Evolutionary conservation across 2,329 filamentous ascomycete genomes (phyloP), one percentile per base, ranked within the genome.

Genomic region (Teratosphaeriaceae sp.): DNA sequence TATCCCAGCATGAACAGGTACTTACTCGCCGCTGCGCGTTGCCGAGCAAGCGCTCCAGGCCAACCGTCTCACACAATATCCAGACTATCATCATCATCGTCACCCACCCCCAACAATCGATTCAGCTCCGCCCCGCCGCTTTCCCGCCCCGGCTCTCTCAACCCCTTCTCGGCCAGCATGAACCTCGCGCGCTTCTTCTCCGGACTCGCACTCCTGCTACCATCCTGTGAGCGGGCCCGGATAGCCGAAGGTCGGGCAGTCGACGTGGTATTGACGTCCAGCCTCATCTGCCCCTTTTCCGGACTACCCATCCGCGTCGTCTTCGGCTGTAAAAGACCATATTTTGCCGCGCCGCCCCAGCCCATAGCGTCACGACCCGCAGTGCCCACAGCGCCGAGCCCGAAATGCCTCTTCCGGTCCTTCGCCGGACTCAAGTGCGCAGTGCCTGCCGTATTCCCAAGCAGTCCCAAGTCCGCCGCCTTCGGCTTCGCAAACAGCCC

Each of bases 151-250:
- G 71, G 71, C 53, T 70, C 67, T 22, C 71, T 59, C 31, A 74
- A 69, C 3, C 71, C 71, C 50, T 71, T 73, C 29, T 66, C 65
- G 6, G 62, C 65, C n/a, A 73, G 54, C 35, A 69, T 54, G 12
- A 73, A 65, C 16, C 71, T 57, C n/a, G 71, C 70, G 47, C 62
- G 67, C 57, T 73, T 73, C 63, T 72, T 72, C 29, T 57, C 61
- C 20, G 57, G 59, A 46, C 44, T 59, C 45, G 38, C 49, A 30
- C 26, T 30, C 22, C 31, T 8, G 24, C 65, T 69, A 1, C 53
- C 53, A 27, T 55, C 54, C 35, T 53, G 45, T 12, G 51, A 46
- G 35, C 49, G 49, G 23, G 46, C 53, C 13, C 55, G 38, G 40
- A 56, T 49, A 35, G 50, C 55, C 27, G 46, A 36, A 2, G 48